Conservation (phyloP, 768 basidiomycete species). For the Panellus pusillus region DNA sequence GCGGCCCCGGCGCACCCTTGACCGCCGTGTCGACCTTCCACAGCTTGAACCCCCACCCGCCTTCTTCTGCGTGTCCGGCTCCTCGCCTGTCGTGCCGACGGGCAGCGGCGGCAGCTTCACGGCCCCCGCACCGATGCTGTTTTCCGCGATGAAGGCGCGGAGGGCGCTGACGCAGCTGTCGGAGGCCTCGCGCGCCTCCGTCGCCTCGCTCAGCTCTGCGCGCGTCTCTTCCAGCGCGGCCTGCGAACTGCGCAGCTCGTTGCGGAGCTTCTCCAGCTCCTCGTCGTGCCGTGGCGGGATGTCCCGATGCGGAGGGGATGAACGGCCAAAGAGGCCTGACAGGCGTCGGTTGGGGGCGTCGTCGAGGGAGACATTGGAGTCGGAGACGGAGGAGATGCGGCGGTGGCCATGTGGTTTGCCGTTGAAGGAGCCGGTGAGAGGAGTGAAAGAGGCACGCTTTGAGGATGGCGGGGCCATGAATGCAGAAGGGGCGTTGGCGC, state of each 20-base stretch:
- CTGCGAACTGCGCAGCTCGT: constrained; percentile 57
- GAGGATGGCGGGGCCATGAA: constrained; percentile 49
- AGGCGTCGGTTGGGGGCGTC: constrained; percentile 36
- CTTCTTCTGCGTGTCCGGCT: constrained; percentile 30
- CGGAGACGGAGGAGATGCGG: constrained; percentile 75
- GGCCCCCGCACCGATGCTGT: constrained; percentile 53
- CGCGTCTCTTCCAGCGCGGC: constrained; percentile 62
- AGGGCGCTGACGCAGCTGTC: constrained; percentile 83
- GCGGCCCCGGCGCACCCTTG: constrained; percentile 26
- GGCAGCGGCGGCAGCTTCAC: constrained; percentile 45
- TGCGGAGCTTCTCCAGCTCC: constrained; percentile 52
- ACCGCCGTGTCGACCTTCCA: constrained; percentile 50
- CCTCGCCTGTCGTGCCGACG: constrained; percentile 37
- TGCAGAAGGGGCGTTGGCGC: constrained; percentile 39
- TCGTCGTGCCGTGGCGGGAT: constrained; percentile 35
- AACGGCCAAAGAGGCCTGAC: constrained; percentile 55
- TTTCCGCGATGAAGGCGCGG: constrained; percentile 78
- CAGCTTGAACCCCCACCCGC: constrained; percentile 62
- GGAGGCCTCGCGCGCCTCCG: constrained; percentile 84
- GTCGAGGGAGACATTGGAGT: constrained; percentile 43
- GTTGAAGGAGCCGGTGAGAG: constrained; percentile 56
- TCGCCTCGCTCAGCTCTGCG: constrained; percentile 71
- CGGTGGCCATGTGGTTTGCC: constrained; percentile 50
- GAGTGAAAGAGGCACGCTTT: constrained; percentile 76
- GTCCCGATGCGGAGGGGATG: constrained; percentile 40